Base-by-base conservation (phyloP, 148 eudicot genomes). In the Bassia scoparia region DNA sequence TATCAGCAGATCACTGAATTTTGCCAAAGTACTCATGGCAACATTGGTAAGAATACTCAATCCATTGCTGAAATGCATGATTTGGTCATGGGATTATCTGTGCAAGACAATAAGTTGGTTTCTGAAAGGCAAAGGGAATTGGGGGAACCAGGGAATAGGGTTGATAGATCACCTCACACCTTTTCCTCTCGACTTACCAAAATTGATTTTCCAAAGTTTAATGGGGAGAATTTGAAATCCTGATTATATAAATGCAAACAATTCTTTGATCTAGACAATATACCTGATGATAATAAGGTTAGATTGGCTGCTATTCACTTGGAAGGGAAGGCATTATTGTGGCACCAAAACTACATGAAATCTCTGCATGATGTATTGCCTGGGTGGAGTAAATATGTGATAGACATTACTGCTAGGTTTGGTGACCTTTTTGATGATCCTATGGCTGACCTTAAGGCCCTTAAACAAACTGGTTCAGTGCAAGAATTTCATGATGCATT, bases 361-460 rank as follows among this genome's bases (percentile, higher is more conserved):
- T 9, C 18, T 9, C 13, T 3, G 2, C 0, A 48, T 29, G 4
- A 1, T 1, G 1, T 7, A 1, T 34, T 21, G 16, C 24, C 71
- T 27, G 0, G 34, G 6, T 68, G 58, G 71, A 2, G 0, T 27
- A 41, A 68, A 1, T 68, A 49, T 68, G 54, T 46, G 15, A 15
- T 1, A 0, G 5, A 11, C 7, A 6, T 68, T 1, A 30, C 18
- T 27, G 23, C 5, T 27, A 2, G 71, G 2, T 68, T 49, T 68
- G 38, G 71, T 3, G 35, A 68, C 5, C n/a, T 15, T 0, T 68
- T 26, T 69, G 61, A 50, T 69, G 72, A 69, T 20, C 61, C 72
- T 0, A 69, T 69, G 60, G 0, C 41, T 20, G 61, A 54, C 1
- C 18, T 69, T 0, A 52, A 30, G 4, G 54, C 35, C 14, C 41